Percentiles rank a stretch among this genome's conserved stretches.
Conservation (phyloP, 2,329 filamentous ascomycete species). For the Bimuria novae-zelandiae region DNA sequence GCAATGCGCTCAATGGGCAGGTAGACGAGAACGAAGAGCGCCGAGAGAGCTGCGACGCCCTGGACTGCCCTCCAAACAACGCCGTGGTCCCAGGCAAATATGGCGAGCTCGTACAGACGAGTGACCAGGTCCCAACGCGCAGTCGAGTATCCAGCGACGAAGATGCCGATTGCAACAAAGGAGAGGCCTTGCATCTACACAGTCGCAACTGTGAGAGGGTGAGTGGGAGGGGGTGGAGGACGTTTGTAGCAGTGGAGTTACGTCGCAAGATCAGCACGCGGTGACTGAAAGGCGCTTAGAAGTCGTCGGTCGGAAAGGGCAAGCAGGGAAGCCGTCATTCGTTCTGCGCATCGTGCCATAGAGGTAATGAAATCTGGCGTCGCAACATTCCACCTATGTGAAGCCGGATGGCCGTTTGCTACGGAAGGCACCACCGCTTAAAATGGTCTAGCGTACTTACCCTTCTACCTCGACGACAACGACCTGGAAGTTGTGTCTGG, state of each 20-base stretch:
- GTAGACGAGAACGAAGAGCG: slow-evolving; percentile 83
- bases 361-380: not conserved
- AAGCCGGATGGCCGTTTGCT: not conserved
- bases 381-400: not conserved
- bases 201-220: slow-evolving; percentile 33
- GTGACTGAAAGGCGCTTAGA: not conserved
- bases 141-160: slow-evolving; percentile 99
- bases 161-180: slow-evolving; percentile 92
- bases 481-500: not conserved
- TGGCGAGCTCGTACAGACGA: slow-evolving; percentile 91
- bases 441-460: not conserved
- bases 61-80: slow-evolving; percentile 88
- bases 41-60: slow-evolving; percentile 79
- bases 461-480: not conserved
- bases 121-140: slow-evolving; percentile 98
- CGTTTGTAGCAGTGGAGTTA: not conserved
- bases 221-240: not conserved
- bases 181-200: slow-evolving; percentile 98
- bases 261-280: not conserved
- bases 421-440: not conserved
- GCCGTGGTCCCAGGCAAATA: slow-evolving; percentile 98
- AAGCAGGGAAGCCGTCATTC: not conserved
- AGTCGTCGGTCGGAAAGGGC: not conserved
- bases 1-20: slow-evolving; percentile 85
- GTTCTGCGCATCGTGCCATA: slow-evolving; percentile 4